Base-by-base conservation (phyloP, 1,139 yeast species). In the Geotrichum citri-aurantii region DNA sequence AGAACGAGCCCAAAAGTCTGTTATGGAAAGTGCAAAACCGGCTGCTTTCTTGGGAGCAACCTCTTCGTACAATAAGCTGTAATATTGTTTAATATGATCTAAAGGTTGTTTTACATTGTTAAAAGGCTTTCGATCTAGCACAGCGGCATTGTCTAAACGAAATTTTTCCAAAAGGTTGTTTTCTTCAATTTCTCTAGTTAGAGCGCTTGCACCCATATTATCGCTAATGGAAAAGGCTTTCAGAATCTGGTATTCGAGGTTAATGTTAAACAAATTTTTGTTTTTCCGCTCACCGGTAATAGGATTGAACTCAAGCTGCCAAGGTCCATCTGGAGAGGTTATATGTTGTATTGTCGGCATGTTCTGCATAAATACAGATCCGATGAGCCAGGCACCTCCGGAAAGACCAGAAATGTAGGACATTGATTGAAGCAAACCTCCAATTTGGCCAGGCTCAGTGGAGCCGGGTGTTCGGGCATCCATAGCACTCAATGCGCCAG, bases 1-100 rank as follows among this genome's bases (percentile, higher is more conserved):
- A 0, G 90, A 86, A 68, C 96, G 78, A 19, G 95, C 95, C 96
- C 96, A 89, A 59, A 86, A 80, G 75, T 89, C 96, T 14, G 96
- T 87, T 57, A 89, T 65, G 10, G 90, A 81, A 27, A 83, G 74
- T 23, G 83, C 82, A 69, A 79, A 89, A 0, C 95, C 95, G 0
- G 93, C 92, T 37, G 80, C 74, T 60, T 76, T 74, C 68, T 89
- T 89, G 33, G 67, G 80, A n/a, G 76, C 73, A 17, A 85, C 72
- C 54, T 82, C 84, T 54, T 77, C 77, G 52, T 73, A 66, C 50
- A 85, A 78, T 19, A 69, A 65, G 54, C 74, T 70, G 75, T 82
- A 84, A 67, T 81, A 81, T 8, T 73, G 65, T 17, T 75, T 75
- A 17, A 86, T 80, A 61, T 78, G 47, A n/a, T 54, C 55, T 33